These are phyloP conservation scores for Chytriomyces hyalinus DNA, from an alignment of 192 early-diverging fungal species.

Conservation along the genomic window DNA sequence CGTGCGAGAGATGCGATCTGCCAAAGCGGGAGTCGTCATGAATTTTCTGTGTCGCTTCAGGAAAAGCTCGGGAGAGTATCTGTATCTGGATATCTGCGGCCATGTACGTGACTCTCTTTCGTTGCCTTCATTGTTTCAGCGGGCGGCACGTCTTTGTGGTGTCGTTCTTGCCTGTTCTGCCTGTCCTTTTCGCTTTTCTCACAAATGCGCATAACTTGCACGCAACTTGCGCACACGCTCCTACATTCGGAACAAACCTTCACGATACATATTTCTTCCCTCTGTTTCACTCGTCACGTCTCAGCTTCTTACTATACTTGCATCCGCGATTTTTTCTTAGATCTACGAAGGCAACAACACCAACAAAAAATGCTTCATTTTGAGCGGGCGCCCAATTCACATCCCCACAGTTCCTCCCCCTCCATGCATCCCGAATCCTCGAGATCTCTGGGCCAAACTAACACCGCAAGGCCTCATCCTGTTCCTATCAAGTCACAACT, in stretches of 20 bases:
- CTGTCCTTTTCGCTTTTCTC: not conserved
- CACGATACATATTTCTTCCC: too few species aligned
- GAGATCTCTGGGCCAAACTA: slow-evolving; percentile 69
- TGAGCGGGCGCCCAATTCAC: slow-evolving; percentile 59
- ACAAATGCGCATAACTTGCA: not conserved
- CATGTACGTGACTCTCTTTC: slow-evolving; percentile 41
- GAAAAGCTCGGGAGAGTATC: slow-evolving; percentile 61
- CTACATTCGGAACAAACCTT: too few species aligned
- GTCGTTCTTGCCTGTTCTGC: not conserved
- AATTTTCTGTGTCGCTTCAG: slow-evolving; percentile 69
- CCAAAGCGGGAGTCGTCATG: slow-evolving; percentile 50
- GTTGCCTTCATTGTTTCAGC: not conserved
- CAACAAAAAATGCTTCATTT: slow-evolving; percentile 71
- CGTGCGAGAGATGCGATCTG: slow-evolving; percentile 68
- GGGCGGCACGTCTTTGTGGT: not conserved
- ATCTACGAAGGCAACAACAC: slow-evolving; percentile 58
- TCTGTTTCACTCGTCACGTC: too few species aligned
- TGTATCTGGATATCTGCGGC: slow-evolving; percentile 70
- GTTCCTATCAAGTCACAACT: slow-evolving; percentile 22
- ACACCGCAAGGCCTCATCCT: slow-evolving; percentile 64
- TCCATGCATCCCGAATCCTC: slow-evolving; percentile 24
- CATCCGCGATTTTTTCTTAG: slow-evolving; percentile 20
- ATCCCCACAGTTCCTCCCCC: not conserved
- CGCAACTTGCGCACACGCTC: not conserved
- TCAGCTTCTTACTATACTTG: too few species aligned